These are phyloP conservation scores for Debaryomyces singareniensis DNA, from an alignment of 1,139 yeast species.

Conservation along the genomic window DNA sequence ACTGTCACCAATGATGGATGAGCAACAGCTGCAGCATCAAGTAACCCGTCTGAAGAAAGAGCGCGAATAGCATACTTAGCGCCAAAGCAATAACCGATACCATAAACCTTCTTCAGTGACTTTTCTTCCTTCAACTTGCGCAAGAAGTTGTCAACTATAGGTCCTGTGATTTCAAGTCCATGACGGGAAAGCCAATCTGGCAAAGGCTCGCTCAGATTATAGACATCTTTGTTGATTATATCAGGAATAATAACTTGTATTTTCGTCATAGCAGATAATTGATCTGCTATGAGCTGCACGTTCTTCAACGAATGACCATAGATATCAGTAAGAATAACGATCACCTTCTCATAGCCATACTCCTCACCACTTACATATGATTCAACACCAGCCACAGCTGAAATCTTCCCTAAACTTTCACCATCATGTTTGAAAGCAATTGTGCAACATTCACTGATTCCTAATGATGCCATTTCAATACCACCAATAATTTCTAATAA, in stretches of 20 bases:
- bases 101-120: constrained; percentile 48
- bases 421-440: constrained; percentile 45
- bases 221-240: constrained; percentile 50
- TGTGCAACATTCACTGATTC: constrained; percentile 34
- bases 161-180: constrained; percentile 35
- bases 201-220: too few species aligned
- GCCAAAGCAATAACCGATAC: constrained; percentile 82
- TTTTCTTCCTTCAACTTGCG: constrained; percentile 33
- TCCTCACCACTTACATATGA: constrained; percentile 53
- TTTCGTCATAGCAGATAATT: constrained; percentile 50
- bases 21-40: constrained; percentile 64
- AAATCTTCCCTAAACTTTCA: constrained; percentile 36
- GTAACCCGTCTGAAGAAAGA: constrained; percentile 38
- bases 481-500: not conserved
- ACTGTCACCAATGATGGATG: constrained; percentile 71
- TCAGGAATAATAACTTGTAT: constrained; percentile 72
- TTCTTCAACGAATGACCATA: constrained; percentile 57
- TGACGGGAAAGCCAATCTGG: constrained; percentile 74
- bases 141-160: constrained; percentile 38
- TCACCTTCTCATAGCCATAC: constrained; percentile 33
- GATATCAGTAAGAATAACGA: constrained; percentile 65
- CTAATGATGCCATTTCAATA: constrained; percentile 1
- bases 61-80: constrained; percentile 61
- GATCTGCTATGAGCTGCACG: constrained; percentile 60
- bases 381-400: constrained; percentile 38